Base-by-base conservation (phyloP, 2,329 filamentous ascomycete genomes). In the Hymenoscyphus occultus region DNA sequence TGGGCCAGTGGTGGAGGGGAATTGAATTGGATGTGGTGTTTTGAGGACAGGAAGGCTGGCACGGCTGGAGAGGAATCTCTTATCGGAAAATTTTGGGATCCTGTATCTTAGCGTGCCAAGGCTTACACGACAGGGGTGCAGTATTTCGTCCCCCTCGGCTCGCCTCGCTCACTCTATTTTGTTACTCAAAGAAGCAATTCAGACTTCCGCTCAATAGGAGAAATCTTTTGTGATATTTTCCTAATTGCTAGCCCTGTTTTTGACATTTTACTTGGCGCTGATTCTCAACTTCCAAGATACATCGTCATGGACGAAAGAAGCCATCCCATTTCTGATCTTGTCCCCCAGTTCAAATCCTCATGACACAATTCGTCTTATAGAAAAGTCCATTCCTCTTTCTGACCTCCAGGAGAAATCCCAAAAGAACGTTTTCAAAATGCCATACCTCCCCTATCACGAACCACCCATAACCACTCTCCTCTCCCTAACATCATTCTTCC, bases 391-490 rank as follows among this genome's bases (percentile, higher is more conserved):
- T 6, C 16, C 35, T 10, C 35, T 7, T 35, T 35, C 35, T 28
- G 28, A 3, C 3, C 35, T 7, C 5, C 1, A 35, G 9, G 35
- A 35, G 35, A 10, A 22, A 22, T n/a, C 19, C 45, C 19, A 22
- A 10, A 28, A 28, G 10, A 22, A 5, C 45, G 2, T 19, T 28
- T 28, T 10, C 19, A 51, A 22, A 22, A 74, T 63, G 72, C 71
- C 67, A 1, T 73, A 68, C 54, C 72, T 84, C 32, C 78, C 85
- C 0, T 91, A 90, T 72, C 81, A 88, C 64, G 88, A 91, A 70
- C 87, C 88, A 0, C 76, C 76, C 0, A 86, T 91, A 19, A 68
- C 77, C 9, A 82, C 80, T 0, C 83, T 92, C 57, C 80, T 92
- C 1, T 81, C 84, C 56, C 80, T 84, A 4, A 78, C 87, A 0